Conservation (phyloP, 805 yeast genomes). For the Starmerella scarabaei region DNA sequence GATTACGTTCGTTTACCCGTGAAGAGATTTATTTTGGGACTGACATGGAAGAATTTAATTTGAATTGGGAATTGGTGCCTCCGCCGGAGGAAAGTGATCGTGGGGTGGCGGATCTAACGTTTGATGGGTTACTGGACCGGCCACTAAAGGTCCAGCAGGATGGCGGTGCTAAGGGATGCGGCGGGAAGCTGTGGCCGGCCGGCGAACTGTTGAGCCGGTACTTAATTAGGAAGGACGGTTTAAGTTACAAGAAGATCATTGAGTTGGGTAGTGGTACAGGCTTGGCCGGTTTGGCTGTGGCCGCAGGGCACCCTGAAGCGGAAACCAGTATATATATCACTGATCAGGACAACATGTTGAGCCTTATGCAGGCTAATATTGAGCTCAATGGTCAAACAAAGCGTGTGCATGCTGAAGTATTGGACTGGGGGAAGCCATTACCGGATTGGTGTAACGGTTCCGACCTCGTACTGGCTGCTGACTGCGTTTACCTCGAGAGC, state of each 20-base stretch:
- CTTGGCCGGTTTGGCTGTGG: constrained; percentile 35
- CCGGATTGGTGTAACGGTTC: constrained; percentile 29
- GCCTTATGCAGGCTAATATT: constrained; percentile 37
- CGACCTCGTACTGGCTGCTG: constrained; percentile 45
- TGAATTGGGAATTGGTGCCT: constrained; percentile 28
- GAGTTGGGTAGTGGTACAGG: constrained; percentile 53
- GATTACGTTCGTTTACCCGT: too few species aligned
- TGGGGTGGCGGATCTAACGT: constrained; percentile 31
- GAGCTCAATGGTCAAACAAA: constrained; percentile 30
- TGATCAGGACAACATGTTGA: constrained; percentile 37
- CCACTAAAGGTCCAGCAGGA: constrained; percentile 37
- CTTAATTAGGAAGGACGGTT: constrained; percentile 25
- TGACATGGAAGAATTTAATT: constrained; percentile 13
- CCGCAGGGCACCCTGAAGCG: constrained; percentile 20
- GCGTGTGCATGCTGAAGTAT: constrained; percentile 32
- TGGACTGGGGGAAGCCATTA: constrained; percentile 36
- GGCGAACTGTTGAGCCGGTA: constrained; percentile 43
- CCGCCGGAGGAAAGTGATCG: constrained; percentile 28
- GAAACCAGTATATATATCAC: constrained; percentile 35
- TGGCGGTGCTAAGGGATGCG: constrained; percentile 49
- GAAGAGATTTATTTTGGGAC: too few species aligned
- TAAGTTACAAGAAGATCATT: constrained; percentile 26
- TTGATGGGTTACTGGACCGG: constrained; percentile 30
- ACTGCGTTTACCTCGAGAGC: constrained; percentile 43
- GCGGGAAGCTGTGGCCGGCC: constrained; percentile 53